Conservation (phyloP, 2,329 filamentous ascomycete genomes). For the Sporothrix curviconia region DNA sequence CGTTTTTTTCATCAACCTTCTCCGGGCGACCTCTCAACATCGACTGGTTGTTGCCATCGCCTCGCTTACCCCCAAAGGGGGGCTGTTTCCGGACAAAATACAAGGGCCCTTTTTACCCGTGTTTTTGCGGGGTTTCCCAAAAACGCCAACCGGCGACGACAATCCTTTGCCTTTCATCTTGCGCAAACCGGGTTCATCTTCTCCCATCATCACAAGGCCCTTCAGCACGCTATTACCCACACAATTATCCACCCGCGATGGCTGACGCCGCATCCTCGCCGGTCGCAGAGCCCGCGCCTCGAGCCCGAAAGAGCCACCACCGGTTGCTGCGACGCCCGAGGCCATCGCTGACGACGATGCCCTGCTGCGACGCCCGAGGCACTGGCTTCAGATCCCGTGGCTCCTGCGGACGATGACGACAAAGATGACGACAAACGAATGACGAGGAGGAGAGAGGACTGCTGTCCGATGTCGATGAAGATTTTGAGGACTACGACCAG, state of each 20-base stretch:
- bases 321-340: too few relatives aligned
- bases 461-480: constrained; percentile 63
- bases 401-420: constrained; percentile 22
- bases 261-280: constrained; percentile 5
- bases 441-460: constrained; percentile 45
- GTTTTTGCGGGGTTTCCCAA: too few relatives aligned
- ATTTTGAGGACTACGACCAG: constrained; percentile 63
- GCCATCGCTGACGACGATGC: constrained; percentile 17
- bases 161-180: not conserved
- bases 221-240: not conserved
- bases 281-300: not conserved
- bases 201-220: not conserved
- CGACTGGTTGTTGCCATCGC: too few relatives aligned
- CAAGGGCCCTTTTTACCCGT: too few relatives aligned
- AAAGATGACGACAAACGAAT: constrained; percentile 27
- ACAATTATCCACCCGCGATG: not conserved
- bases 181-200: not conserved
- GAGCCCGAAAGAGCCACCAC: not conserved
- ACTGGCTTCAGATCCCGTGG: not conserved
- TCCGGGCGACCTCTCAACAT: too few relatives aligned
- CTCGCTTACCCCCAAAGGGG: too few relatives aligned
- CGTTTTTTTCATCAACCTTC: too few relatives aligned
- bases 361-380: constrained; percentile 1
- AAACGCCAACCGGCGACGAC: too few relatives aligned
- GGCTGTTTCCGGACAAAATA: too few relatives aligned